Evolutionary conservation across 129 eudicot genomes (phyloP).

Genomic region (Scalesia atractyloides): DNA sequence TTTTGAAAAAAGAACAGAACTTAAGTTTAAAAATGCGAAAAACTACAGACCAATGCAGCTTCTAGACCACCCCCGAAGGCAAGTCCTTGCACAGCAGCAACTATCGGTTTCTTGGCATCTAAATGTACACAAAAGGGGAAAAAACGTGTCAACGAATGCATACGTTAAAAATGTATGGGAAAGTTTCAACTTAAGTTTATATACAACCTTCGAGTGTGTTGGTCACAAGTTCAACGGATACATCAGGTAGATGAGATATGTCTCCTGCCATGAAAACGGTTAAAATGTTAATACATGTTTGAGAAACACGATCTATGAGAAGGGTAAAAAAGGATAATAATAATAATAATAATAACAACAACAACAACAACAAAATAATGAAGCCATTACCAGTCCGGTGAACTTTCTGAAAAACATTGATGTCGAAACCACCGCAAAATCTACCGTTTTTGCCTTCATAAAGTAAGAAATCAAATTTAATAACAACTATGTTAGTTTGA

Average conservation of each 20-base stretch:
- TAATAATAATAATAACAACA: no score
- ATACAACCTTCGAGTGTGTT: constrained; percentile 77
- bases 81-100: constrained; percentile 97
- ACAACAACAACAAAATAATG: no score
- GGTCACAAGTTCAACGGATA: constrained; percentile 60
- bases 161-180: constrained; percentile 6
- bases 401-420: constrained; percentile 73
- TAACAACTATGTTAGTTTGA: neutral
- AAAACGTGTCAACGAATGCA: neutral
- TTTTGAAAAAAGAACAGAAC: neutral
- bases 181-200: neutral
- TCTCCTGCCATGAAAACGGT: constrained; percentile 58
- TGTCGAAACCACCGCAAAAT: constrained; percentile 96
- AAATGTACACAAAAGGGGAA: constrained; percentile 10
- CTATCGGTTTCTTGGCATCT: constrained; percentile 86
- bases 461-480: constrained; percentile 12
- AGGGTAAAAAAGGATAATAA: neutral
- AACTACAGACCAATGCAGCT: constrained; percentile 73
- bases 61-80: constrained; percentile 99
- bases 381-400: constrained; percentile 68
- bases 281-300: neutral
- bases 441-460: constrained; percentile 70
- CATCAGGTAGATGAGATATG: constrained; percentile 63
- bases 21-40: constrained; percentile 16
- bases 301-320: neutral